phyloP scores from a whole-genome alignment of 768 basidiomycete genomes.

The Thelephora ganbajun region DNA sequence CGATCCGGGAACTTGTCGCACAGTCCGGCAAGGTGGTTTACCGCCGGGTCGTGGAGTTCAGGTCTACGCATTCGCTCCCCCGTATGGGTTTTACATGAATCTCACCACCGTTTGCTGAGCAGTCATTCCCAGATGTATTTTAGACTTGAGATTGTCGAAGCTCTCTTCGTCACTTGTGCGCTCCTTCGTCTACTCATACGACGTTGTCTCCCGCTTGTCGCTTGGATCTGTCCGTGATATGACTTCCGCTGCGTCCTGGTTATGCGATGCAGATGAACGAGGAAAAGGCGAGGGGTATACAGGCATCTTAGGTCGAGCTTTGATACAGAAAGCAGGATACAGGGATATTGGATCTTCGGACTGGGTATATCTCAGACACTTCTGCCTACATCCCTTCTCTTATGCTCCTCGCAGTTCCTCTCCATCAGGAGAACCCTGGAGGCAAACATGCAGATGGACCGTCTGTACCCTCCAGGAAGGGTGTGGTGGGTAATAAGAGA shows the following conservation, averaged over 20 bases:
- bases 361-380: slow-evolving; percentile 23
- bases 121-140: slow-evolving; percentile 33
- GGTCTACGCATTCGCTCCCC: slow-evolving; percentile 71
- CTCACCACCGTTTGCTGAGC: background rate
- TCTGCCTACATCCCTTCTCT: background rate
- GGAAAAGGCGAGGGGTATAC: slow-evolving; percentile 24
- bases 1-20: slow-evolving; percentile 65
- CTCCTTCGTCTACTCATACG: slow-evolving; percentile 74
- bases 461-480: slow-evolving; percentile 65
- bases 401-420: slow-evolving; percentile 37
- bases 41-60: slow-evolving; percentile 52
- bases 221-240: slow-evolving; percentile 68
- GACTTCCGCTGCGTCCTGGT: slow-evolving; percentile 59
- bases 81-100: slow-evolving; percentile 28
- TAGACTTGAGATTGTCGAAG: slow-evolving; percentile 43
- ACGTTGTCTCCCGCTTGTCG: slow-evolving; percentile 66
- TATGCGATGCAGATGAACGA: slow-evolving; percentile 48
- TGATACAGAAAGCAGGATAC: slow-evolving; percentile 48
- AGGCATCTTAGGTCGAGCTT: slow-evolving; percentile 31
- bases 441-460: slow-evolving; percentile 63
- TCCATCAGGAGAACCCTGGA: slow-evolving; percentile 73
- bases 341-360: slow-evolving; percentile 39
- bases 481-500: slow-evolving; percentile 73
- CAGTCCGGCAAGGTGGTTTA: slow-evolving; percentile 50
- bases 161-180: slow-evolving; percentile 52